Evolutionary conservation across 495 filamentous ascomycete genomes (phyloP).

Genomic region (Antarctomyces pellizariae): DNA sequence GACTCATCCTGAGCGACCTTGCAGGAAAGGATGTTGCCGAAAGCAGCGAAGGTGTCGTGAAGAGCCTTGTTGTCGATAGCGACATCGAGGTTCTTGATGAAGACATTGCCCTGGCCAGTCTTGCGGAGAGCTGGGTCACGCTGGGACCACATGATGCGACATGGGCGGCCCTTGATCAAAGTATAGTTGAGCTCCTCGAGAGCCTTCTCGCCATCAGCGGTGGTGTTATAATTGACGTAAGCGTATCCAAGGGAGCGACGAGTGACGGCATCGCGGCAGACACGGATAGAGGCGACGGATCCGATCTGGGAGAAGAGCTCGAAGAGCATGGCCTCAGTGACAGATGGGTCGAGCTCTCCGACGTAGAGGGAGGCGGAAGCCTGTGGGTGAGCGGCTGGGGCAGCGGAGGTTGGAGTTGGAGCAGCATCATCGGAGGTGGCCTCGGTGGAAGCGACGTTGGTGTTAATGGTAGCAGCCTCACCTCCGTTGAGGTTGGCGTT

Average conservation of each 20-base stretch:
- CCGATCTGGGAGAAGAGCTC: conserved; percentile 99
- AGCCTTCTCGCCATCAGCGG: conserved; percentile 85
- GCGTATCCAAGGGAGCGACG: conserved; percentile 97
- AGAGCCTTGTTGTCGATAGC: conserved; percentile 99
- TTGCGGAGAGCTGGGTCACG: conserved; percentile 97
- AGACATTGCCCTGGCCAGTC: conserved; percentile 97
- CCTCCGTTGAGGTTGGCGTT: conserved; percentile 35
- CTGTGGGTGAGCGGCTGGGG: conserved; percentile 44
- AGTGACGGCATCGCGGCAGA: conserved; percentile 97
- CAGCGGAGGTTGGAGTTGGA: conserved; percentile 46
- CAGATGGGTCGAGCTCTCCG: conserved; percentile 87
- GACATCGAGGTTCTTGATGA: conserved; percentile 98
- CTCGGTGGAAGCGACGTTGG: conserved; percentile 29
- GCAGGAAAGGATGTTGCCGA: conserved; percentile 97
- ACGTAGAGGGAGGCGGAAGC: conserved; percentile 96
- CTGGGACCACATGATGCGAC: conserved; percentile 99
- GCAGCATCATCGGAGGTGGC: conserved; percentile 29
- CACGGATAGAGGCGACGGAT: conserved; percentile 96
- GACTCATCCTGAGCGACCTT: conserved; percentile 97
- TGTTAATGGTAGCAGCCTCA: conserved; percentile 39
- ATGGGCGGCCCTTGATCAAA: conserved; percentile 92
- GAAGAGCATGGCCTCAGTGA: conserved; percentile 99
- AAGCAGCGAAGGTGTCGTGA: conserved; percentile 97
- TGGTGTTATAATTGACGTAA: conserved; percentile 99
- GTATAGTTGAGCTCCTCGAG: conserved; percentile 99